A percentile compares a stretch with the other conserved stretches of the same genome.
These are phyloP conservation scores for Fusarium virguliforme DNA, from an alignment of 2,329 filamentous ascomycete genomes.

Conservation along the genomic window DNA sequence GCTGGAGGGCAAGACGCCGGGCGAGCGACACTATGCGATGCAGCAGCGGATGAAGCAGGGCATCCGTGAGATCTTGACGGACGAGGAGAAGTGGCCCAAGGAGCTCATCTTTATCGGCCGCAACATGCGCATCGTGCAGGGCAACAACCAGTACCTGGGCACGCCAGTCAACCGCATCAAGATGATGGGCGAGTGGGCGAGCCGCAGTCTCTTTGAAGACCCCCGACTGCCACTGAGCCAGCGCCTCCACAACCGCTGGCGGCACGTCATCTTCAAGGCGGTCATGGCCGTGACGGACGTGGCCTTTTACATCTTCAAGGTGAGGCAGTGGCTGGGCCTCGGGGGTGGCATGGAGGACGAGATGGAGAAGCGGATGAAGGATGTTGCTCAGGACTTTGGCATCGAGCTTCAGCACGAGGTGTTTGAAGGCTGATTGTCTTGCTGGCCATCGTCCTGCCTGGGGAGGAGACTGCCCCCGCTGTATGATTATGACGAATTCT, in stretches of 20 bases:
- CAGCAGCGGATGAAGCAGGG: conserved; percentile 85
- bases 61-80: conserved; percentile 78
- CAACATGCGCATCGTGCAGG: conserved; percentile 93
- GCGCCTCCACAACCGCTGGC: conserved; percentile 78
- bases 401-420: conserved; percentile 90
- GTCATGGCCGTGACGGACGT: conserved; percentile 85
- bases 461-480: conserved; percentile 11
- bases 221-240: conserved; percentile 74
- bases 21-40: conserved; percentile 90
- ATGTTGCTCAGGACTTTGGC: conserved; percentile 91
- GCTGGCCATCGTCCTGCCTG: not conserved
- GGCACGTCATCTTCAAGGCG: conserved; percentile 85
- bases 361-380: conserved; percentile 88
- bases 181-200: conserved; percentile 93
- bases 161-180: conserved; percentile 94
- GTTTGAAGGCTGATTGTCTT: conserved; percentile 79
- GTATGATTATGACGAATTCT: conserved; percentile 31
- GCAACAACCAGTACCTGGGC: conserved; percentile 92
- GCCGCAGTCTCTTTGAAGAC: conserved; percentile 84
- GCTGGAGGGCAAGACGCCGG: conserved; percentile 70
- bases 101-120: conserved; percentile 94
- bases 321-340: conserved; percentile 82
- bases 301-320: conserved; percentile 85
- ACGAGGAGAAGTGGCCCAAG: conserved; percentile 90
- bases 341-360: conserved; percentile 95